These are phyloP conservation scores for Seminavis robusta DNA, from an alignment of 108 stramenopile species.

Conservation along the genomic window DNA sequence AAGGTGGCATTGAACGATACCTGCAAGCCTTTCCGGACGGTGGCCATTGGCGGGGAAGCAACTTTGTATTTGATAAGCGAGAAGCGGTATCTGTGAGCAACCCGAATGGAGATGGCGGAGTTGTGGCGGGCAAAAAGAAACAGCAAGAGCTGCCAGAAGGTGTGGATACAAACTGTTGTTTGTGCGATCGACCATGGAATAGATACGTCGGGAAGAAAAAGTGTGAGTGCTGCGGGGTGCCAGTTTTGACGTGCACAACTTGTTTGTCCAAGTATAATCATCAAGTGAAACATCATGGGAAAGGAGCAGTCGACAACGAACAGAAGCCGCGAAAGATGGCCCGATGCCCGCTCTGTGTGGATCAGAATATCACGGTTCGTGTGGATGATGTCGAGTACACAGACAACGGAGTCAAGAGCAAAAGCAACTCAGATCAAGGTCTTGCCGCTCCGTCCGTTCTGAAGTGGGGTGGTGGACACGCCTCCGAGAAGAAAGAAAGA, in stretches of 20 bases:
- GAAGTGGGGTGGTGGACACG: slow-evolving; percentile 94
- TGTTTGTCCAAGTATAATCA: slow-evolving; percentile 66
- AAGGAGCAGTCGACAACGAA: slow-evolving; percentile 1
- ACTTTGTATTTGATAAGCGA: slow-evolving; percentile 90
- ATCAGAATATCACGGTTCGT: slow-evolving; percentile 77
- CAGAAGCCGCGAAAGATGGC: slow-evolving; percentile 30
- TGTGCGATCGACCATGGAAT: slow-evolving; percentile 80
- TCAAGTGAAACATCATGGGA: slow-evolving; percentile 24
- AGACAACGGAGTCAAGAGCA: slow-evolving; percentile 61
- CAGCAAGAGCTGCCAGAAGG: slow-evolving; percentile 14
- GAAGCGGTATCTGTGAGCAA: slow-evolving; percentile 78
- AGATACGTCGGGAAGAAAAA: slow-evolving; percentile 90
- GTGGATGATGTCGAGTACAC: slow-evolving; percentile 81
- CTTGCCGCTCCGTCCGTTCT: slow-evolving; percentile 77
- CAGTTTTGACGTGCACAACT: slow-evolving; percentile 79
- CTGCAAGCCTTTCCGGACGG: slow-evolving; percentile 82
- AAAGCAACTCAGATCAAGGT: background rate
- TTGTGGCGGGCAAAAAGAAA: slow-evolving; percentile 35
- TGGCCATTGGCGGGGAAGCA: slow-evolving; percentile 87
- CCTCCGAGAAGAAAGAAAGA: slow-evolving; percentile 65
- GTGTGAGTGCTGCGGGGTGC: slow-evolving; percentile 87
- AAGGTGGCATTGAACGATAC: slow-evolving; percentile 90
- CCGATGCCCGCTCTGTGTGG: slow-evolving; percentile 82
- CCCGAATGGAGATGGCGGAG: slow-evolving; percentile 79
- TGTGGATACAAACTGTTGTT: slow-evolving; percentile 39